A percentile compares a stretch with the other conserved stretches of the same genome.
Conservation (phyloP, 306 rosid genomes). For the Parietaria judaica region DNA sequence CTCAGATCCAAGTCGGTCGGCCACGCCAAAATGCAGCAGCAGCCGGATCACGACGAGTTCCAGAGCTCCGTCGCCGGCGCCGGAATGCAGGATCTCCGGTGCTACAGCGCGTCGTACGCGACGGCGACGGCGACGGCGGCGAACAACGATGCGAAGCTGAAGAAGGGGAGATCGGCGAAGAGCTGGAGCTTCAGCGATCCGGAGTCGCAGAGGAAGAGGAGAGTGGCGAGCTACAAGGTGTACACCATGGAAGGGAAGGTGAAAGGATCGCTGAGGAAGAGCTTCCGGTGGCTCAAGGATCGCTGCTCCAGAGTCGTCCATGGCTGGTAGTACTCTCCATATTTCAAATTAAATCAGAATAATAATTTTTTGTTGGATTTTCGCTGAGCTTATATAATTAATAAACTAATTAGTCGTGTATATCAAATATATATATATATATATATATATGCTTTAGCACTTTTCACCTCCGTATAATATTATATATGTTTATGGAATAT, state of each 20-base stretch:
- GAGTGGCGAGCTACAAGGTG: constrained; percentile 90
- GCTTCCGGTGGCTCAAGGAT: constrained; percentile 81
- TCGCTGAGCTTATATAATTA: too few relatives aligned
- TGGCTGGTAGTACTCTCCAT: constrained; percentile 49
- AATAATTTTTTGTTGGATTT: too few relatives aligned
- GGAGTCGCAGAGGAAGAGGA: constrained; percentile 83
- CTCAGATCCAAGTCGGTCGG: constrained; percentile 66
- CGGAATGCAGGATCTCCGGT: constrained; percentile 68
- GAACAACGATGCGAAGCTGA: constrained; percentile 46
- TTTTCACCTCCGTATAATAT: too few relatives aligned
- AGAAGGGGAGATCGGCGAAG: constrained; percentile 58
- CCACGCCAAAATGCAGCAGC: constrained; percentile 51
- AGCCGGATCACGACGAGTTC: neutral
- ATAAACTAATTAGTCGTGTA: too few relatives aligned
- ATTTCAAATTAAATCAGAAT: too few relatives aligned
- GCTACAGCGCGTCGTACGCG: constrained; percentile 82
- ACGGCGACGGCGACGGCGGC: constrained; percentile 63
- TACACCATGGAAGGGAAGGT: constrained; percentile 84
- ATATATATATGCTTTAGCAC: too few relatives aligned
- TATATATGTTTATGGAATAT: too few relatives aligned
- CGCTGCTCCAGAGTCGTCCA: constrained; percentile 58
- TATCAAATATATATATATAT: too few relatives aligned
- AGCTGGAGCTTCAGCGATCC: constrained; percentile 79
- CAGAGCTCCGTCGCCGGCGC: constrained; percentile 6
- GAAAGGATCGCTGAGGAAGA: constrained; percentile 72